Conservation (phyloP, 805 yeast genomes). For the Kockiozyma suomiensis region DNA sequence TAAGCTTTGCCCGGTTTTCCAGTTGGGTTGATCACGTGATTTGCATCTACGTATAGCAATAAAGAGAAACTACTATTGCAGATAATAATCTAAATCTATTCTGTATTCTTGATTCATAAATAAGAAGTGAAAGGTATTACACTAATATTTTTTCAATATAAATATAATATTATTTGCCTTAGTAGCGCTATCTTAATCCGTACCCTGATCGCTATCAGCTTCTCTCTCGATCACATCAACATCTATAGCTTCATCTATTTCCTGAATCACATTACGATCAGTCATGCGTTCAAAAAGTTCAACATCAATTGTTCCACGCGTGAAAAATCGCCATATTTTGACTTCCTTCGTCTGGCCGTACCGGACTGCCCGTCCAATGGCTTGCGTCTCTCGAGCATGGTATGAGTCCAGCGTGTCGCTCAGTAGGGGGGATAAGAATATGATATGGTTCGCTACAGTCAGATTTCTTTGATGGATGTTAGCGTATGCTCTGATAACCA, state of each 20-base stretch:
- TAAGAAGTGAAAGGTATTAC: no score
- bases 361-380: slow-evolving; percentile 19
- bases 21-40: no score
- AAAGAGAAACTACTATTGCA: no score
- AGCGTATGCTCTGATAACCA: neutral
- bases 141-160: no score
- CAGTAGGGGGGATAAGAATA: slow-evolving; percentile 18
- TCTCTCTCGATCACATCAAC: neutral
- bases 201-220: neutral
- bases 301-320: slow-evolving; percentile 12
- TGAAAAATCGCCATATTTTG: slow-evolving; percentile 15
- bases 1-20: no score
- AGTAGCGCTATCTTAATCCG: neutral
- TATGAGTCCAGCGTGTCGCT: slow-evolving; percentile 3
- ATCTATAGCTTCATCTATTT: neutral
- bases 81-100: no score
- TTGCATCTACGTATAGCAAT: no score
- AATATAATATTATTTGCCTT: no score
- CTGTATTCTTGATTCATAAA: no score
- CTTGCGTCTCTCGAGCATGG: slow-evolving; percentile 16
- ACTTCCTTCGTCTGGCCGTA: slow-evolving; percentile 17
- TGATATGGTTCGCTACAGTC: slow-evolving; percentile 23
- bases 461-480: neutral
- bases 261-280: neutral
- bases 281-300: slow-evolving; percentile 17